Evolutionary conservation across 1,284 basidiomycete genomes (phyloP), one percentile per base, ranked within the genome.

Genomic region (Ustilago loliicola): DNA sequence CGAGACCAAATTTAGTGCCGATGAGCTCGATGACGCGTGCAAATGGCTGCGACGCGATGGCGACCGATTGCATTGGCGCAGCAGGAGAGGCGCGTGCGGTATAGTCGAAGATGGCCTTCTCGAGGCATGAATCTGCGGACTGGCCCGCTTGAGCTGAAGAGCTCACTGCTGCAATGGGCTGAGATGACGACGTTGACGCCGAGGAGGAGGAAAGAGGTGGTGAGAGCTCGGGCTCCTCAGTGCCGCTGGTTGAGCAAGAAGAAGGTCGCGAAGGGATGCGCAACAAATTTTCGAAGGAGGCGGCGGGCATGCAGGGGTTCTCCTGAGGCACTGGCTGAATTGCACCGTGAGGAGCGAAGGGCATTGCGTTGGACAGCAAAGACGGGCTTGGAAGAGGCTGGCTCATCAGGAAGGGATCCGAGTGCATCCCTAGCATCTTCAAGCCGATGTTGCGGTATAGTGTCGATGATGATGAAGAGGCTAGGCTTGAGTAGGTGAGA

Each of bases 321-420:
- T 60, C 45, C 36, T 60, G 61, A 27, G 10, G 17, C 10, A 51
- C 7, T 2, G 19, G 23, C n/a, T 36, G 56, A 29, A 34, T 2
- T 6, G 50, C 32, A 27, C 13, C 36, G 36, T 52, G 36, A 13
- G 53, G 38, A n/a, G 55, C n/a, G 17, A 51, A 21, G 17, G 27
- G 42, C 36, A 38, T 55, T 9, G 60, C 6, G 36, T 13, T 45
- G 10, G 47, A 42, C 3, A 57, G 27, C 51, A 62, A 55, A 19
- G 71, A 64, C 4, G 67, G 72, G 52, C 72, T 75, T 2, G 72
- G 67, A 8, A 75, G 65, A 10, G 72, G 61, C 45, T 75, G 72
- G 30, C 67, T 75, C 61, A 70, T 64, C 21, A 75, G 72, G 50
- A 75, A 70, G 10, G 72, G 67, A 32, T 75, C 72, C 1, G 72